Evolutionary conservation across 495 filamentous ascomycete species (phyloP).

Genomic region (Venustampulla echinocandica): DNA sequence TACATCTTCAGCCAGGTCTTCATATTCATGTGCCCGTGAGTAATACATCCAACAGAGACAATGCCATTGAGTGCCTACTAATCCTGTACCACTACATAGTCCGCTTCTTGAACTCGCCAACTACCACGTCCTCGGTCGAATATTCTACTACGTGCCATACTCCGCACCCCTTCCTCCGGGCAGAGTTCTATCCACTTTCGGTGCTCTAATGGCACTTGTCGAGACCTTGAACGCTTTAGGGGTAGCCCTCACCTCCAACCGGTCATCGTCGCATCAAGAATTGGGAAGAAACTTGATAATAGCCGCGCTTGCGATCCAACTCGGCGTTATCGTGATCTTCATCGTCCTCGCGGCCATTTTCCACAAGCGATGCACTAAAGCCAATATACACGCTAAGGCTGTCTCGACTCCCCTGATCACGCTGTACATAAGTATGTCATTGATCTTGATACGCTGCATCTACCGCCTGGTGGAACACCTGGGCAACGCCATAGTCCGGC

Average conservation of each 20-base stretch:
- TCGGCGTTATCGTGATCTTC: slow-evolving; percentile 52
- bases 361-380: slow-evolving; percentile 46
- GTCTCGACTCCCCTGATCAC: slow-evolving; percentile 48
- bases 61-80: background rate
- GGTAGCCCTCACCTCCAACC: slow-evolving; percentile 36
- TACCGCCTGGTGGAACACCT: slow-evolving; percentile 59
- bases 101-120: slow-evolving; percentile 65
- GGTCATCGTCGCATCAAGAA: slow-evolving; percentile 35
- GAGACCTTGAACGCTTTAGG: slow-evolving; percentile 61
- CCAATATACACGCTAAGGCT: slow-evolving; percentile 41
- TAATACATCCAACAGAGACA: background rate
- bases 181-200: slow-evolving; percentile 62
- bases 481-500: slow-evolving; percentile 4
- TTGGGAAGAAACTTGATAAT: slow-evolving; percentile 53
- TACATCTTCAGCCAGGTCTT: slow-evolving; percentile 55
- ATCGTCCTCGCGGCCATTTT: slow-evolving; percentile 47
- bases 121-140: slow-evolving; percentile 64
- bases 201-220: slow-evolving; percentile 49
- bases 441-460: slow-evolving; percentile 53
- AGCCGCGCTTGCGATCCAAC: slow-evolving; percentile 55
- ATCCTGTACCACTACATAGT: slow-evolving; percentile 29
- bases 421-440: slow-evolving; percentile 49
- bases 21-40: slow-evolving; percentile 44
- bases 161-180: slow-evolving; percentile 67
- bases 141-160: slow-evolving; percentile 70